Base-by-base conservation (phyloP, 169 alveolate genomes). In the Eimeria zaria region DNA sequence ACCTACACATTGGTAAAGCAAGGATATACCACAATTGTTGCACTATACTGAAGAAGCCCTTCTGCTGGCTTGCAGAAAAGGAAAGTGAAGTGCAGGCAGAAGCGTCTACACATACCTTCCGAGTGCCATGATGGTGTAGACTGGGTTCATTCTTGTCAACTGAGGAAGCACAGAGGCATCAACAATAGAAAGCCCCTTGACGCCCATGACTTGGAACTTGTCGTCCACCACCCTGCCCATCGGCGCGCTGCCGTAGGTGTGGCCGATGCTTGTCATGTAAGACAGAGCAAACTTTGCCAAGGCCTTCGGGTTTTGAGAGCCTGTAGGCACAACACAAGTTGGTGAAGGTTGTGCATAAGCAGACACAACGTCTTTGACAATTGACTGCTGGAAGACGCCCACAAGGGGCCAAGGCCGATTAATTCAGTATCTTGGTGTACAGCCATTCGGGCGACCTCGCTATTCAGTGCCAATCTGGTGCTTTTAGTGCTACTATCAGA, bases 191-290 rank as follows among this genome's bases (percentile, higher is more conserved):
- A 96, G 96, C 64, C 94, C 89, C 9, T 30, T 51, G 53, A 95
- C 87, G 24, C 97, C 97, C 69, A 30, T 71, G 73, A 96, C 90
- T 30, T 67, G 80, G 90, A 96, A 96, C 36, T 88, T 81, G 39
- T 95, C 78, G 85, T 96, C 97, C 18, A 96, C 97, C 27, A 93
- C 96, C 74, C 36, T 76, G 89, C 97, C 97, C 96, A 96, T 90
- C n/a, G 96, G 97, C 2, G 96, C 96, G 39, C 97, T 89, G 51
- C 96, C 96, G 84, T 80, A 89, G n/a, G 87, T 88, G 87, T 96
- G 97, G 60, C 97, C 95, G 39, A 96, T 95, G 83, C 97, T 95
- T 2, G 97, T 78, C 97, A 95, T 95, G 81, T 95, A 95, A 20
- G 97, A 39, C 41, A 95, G 84, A 5, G 97, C 97, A 64, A 84